phyloP scores from a whole-genome alignment of 163 green algal genomes.

The Trebouxia gelatinosa region DNA sequence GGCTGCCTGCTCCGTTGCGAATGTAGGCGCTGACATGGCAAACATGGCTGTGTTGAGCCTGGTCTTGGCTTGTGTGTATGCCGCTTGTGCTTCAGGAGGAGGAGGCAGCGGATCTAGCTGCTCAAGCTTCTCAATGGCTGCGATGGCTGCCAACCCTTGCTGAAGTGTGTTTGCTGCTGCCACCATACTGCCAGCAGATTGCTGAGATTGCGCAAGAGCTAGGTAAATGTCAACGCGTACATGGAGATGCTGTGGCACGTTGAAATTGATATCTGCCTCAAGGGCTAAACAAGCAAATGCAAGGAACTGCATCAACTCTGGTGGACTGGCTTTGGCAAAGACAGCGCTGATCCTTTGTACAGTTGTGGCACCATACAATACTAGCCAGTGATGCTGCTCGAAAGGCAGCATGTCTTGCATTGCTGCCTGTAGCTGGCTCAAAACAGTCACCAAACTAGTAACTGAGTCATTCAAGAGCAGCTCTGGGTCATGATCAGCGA shows the following conservation, averaged over 20 bases:
- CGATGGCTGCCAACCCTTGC: slow-evolving; percentile 5
- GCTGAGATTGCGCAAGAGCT: neutral
- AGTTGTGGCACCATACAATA: neutral
- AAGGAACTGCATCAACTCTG: slow-evolving; percentile 14
- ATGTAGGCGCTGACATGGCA: neutral
- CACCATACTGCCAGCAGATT: neutral
- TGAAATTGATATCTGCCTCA: slow-evolving; percentile 22
- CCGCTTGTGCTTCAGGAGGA: slow-evolving; percentile 20
- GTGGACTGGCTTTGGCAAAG: too few species aligned
- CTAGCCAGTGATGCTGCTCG: slow-evolving; percentile 6
- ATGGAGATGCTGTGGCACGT: slow-evolving; percentile 16
- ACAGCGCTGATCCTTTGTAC: too few species aligned
- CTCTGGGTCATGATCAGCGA: neutral
- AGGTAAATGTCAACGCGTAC: neutral
- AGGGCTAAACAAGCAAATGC: neutral
- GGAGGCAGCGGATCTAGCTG: slow-evolving; percentile 23
- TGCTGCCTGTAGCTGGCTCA: slow-evolving; percentile 4
- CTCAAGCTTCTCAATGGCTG: slow-evolving; percentile 5
- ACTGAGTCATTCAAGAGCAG: neutral
- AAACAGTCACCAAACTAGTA: neutral
- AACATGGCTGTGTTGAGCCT: slow-evolving; percentile 2
- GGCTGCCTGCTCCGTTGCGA: slow-evolving; percentile 3
- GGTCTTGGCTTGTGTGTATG: neutral
- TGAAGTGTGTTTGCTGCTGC: neutral
- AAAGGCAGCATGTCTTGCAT: slow-evolving; percentile 13